phyloP scores from a whole-genome alignment of 2,329 filamentous ascomycete species.

The Ustilaginoidea virens region DNA sequence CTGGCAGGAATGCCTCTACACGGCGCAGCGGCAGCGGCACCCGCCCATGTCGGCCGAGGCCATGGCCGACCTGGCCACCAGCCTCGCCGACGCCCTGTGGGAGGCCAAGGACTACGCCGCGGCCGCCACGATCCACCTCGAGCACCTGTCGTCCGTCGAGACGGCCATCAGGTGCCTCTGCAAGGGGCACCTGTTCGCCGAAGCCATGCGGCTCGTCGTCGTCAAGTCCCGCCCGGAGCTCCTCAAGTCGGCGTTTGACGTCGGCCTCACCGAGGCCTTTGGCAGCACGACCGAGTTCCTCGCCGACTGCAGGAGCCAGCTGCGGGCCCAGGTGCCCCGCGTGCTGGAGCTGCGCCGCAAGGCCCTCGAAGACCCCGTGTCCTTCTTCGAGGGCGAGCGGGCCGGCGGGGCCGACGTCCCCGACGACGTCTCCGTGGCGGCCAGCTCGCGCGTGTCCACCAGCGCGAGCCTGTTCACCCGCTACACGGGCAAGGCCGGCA shows the following conservation, averaged over 20 bases:
- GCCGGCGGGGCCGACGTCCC: slow-evolving; percentile 55
- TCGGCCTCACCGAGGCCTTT: slow-evolving; percentile 65
- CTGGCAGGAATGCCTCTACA: slow-evolving; percentile 84
- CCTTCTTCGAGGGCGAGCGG: slow-evolving; percentile 72
- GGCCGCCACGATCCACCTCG: slow-evolving; percentile 65
- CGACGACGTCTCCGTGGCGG: slow-evolving; percentile 83
- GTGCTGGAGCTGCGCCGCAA: slow-evolving; percentile 68
- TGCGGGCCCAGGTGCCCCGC: slow-evolving; percentile 72
- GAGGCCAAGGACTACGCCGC: slow-evolving; percentile 74
- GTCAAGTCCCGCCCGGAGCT: slow-evolving; percentile 45
- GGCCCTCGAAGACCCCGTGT: slow-evolving; percentile 70
- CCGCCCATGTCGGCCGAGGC: slow-evolving; percentile 45
- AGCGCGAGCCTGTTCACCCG: slow-evolving; percentile 82
- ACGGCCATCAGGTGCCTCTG: slow-evolving; percentile 64
- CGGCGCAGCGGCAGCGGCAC: slow-evolving; percentile 50
- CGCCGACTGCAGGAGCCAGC: slow-evolving; percentile 79
- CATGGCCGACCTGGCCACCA: slow-evolving; percentile 51
- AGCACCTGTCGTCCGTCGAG: slow-evolving; percentile 62
- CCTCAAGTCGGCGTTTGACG: slow-evolving; percentile 55
- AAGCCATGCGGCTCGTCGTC: slow-evolving; percentile 67
- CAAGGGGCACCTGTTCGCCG: slow-evolving; percentile 73
- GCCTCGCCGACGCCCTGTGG: slow-evolving; percentile 61
- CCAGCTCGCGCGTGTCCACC: slow-evolving; percentile 64
- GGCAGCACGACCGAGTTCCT: slow-evolving; percentile 78
- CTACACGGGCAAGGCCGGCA: slow-evolving; percentile 60